Evolutionary conservation across 2,329 filamentous ascomycete genomes (phyloP), one percentile per base, ranked within the genome.

Genomic region (Aureobasidium sp.): DNA sequence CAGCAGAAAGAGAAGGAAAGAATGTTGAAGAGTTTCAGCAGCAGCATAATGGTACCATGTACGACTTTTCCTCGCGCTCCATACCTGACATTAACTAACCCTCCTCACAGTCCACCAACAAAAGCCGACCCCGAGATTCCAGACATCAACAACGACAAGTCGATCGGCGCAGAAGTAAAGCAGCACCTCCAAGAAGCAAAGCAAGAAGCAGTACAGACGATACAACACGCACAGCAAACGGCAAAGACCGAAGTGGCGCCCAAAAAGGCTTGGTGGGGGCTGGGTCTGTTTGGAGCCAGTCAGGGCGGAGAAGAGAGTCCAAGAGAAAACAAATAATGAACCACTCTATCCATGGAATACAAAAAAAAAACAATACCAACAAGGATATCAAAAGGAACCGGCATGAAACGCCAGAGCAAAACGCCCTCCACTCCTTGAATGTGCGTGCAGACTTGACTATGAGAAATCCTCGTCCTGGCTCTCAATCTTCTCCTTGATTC

Each of bases 401-500:
- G 20, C 37, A 31, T 22, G 25, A 12, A 44, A 48, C 25, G 48
- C 36, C 25, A 39, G 44, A 52, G 25, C 39, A 20, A 17, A 45
- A 37, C 14, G 12, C n/a, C 49, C 25, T 37, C n/a, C 15, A 34
- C 31, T n/a, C n/a, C 22, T 25, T 27, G 25, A 8, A 29, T 29
- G 6, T 17, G 7, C n/a, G 4, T 25, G 11, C 37, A 8, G 37
- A 25, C 25, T 4, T 14, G 4, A 25, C 49, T 76, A 89, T 65
- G 86, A 87, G 70, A 88, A 89, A 70, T 89, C 86, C 67, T 88
- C 86, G 44, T 80, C 84, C 66, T 81, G 79, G 71, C 85, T 82
- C 77, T 93, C 88, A 69, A 96, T 95, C 60, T 81, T 81, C 70
- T 87, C 87, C 86, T 97, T 97, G 70, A 97, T 83, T 68, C 86